phyloP scores from a whole-genome alignment of 805 yeast genomes.

The Zygosaccharomyces gambellarensis region DNA sequence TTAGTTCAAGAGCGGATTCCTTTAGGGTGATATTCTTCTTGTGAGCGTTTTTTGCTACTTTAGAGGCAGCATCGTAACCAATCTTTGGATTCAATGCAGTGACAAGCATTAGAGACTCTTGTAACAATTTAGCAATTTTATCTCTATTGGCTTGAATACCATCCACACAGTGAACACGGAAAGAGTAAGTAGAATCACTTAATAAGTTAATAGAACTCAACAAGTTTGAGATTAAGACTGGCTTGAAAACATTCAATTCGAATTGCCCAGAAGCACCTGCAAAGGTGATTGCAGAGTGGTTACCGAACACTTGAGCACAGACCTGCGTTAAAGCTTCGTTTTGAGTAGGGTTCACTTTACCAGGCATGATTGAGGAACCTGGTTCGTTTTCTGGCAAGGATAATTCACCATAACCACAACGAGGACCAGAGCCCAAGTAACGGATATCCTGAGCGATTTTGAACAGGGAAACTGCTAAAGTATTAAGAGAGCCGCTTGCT shows the following conservation, averaged over 20 bases:
- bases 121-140: slow-evolving; percentile 79
- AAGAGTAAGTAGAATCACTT: slow-evolving; percentile 85
- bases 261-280: slow-evolving; percentile 99
- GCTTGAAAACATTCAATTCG: slow-evolving; percentile 97
- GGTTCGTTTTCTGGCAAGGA: slow-evolving; percentile 97
- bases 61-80: slow-evolving; percentile 95
- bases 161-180: slow-evolving; percentile 91
- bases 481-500: slow-evolving; percentile 95
- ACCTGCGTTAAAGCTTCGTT: slow-evolving; percentile 99
- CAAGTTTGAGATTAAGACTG: slow-evolving; percentile 88
- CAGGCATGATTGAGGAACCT: slow-evolving; percentile 99
- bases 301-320: slow-evolving; percentile 95
- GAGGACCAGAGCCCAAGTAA: slow-evolving; percentile 97
- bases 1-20: slow-evolving; percentile 88
- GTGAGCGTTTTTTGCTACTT: slow-evolving; percentile 98
- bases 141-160: slow-evolving; percentile 87
- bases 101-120: slow-evolving; percentile 95
- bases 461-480: slow-evolving; percentile 86
- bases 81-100: slow-evolving; percentile 98
- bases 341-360: slow-evolving; percentile 98
- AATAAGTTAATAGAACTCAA: slow-evolving; percentile 81
- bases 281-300: slow-evolving; percentile 89
- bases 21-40: slow-evolving; percentile 94
- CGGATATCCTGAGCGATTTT: slow-evolving; percentile 98
- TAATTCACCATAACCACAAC: slow-evolving; percentile 98